Conservation (phyloP, 192 early-diverging fungal species). For the Coemansia sp. region DNA sequence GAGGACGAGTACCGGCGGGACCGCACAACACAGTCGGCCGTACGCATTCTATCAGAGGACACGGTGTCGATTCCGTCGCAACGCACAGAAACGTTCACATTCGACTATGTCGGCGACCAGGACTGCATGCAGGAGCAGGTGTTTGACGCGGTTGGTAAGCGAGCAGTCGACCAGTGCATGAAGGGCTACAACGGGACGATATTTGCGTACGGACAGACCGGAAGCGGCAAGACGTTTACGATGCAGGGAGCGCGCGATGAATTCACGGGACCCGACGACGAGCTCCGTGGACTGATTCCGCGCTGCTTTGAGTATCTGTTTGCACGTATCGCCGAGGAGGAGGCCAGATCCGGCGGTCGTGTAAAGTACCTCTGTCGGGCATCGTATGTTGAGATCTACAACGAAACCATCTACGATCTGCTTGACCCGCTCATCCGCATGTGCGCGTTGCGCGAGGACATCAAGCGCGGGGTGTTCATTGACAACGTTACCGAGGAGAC, state of each 20-base stretch:
- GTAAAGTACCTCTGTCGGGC: slow-evolving; percentile 79
- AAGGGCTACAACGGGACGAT: slow-evolving; percentile 76
- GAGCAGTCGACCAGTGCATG: slow-evolving; percentile 67
- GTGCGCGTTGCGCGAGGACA: slow-evolving; percentile 65
- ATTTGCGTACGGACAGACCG: slow-evolving; percentile 75
- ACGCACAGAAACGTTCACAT: slow-evolving; percentile 64
- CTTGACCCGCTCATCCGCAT: slow-evolving; percentile 65
- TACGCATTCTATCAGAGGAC: slow-evolving; percentile 49
- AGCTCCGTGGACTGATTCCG: slow-evolving; percentile 66
- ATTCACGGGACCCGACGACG: slow-evolving; percentile 67
- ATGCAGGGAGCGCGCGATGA: slow-evolving; percentile 83
- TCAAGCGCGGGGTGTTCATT: slow-evolving; percentile 67
- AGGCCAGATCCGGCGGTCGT: slow-evolving; percentile 48
- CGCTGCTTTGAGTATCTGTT: slow-evolving; percentile 67
- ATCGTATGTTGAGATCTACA: slow-evolving; percentile 94
- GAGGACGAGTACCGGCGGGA: slow-evolving; percentile 51
- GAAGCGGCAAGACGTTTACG: slow-evolving; percentile 75
- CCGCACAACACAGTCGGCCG: slow-evolving; percentile 43
- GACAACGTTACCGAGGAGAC: slow-evolving; percentile 68
- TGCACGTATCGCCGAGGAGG: slow-evolving; percentile 55
- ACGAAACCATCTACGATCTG: slow-evolving; percentile 88
- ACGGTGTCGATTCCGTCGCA: slow-evolving; percentile 55
- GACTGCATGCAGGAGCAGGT: slow-evolving; percentile 55
- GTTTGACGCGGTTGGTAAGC: slow-evolving; percentile 57
- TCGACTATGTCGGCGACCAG: slow-evolving; percentile 65